phyloP scores from a whole-genome alignment of 2,329 filamentous ascomycete genomes.

The Hypoxylon sp. region DNA sequence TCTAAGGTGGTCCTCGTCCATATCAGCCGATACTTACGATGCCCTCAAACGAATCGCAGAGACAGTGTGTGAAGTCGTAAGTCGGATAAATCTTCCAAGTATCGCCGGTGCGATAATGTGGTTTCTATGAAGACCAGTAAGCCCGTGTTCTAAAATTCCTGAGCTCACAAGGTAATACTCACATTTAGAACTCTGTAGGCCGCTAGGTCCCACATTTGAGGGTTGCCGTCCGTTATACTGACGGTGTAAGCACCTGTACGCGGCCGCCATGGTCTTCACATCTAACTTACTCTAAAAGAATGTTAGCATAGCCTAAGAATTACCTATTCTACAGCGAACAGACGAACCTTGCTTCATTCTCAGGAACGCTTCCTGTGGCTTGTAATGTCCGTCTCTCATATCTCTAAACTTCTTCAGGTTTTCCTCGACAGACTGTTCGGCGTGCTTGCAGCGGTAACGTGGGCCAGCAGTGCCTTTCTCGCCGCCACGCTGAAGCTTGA shows the following conservation, averaged over 20 bases:
- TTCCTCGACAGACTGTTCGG: constrained; percentile 78
- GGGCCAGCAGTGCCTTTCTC: constrained; percentile 69
- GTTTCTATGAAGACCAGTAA: too few relatives aligned
- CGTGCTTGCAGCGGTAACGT: constrained; percentile 84
- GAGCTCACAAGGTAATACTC: constrained; percentile 8
- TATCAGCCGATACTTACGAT: constrained; percentile 60
- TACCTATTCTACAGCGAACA: neutral
- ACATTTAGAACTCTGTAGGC: constrained; percentile 82
- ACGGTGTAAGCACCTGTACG: constrained; percentile 10
- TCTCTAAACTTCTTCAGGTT: constrained; percentile 86
- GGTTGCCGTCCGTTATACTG: constrained; percentile 81
- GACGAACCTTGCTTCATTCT: constrained; percentile 86
- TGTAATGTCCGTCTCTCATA: constrained; percentile 93
- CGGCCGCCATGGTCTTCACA: neutral
- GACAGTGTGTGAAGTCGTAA: constrained; percentile 91
- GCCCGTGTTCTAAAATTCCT: neutral
- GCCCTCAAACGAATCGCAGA: constrained; percentile 91
- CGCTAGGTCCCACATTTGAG: constrained; percentile 90
- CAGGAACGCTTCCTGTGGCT: constrained; percentile 83
- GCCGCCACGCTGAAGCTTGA: constrained; percentile 88
- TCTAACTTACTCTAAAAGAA: constrained; percentile 31
- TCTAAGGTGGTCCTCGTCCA: neutral
- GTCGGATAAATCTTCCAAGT: constrained; percentile 96
- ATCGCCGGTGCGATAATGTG: constrained; percentile 82
- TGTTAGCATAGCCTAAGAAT: constrained; percentile 13